These are phyloP conservation scores for Candida ipomoeae DNA, from an alignment of 805 yeast genomes.

Conservation along the genomic window DNA sequence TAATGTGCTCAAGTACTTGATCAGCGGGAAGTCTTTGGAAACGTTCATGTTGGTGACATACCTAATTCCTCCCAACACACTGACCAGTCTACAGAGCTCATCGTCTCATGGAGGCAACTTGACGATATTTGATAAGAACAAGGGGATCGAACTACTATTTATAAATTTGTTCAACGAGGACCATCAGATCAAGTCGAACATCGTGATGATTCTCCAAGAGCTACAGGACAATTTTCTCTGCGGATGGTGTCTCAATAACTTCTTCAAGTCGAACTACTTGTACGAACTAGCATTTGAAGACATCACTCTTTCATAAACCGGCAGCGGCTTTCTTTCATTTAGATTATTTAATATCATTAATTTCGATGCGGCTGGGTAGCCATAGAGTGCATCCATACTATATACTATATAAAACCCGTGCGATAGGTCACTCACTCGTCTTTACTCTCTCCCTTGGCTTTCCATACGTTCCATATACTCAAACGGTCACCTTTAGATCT, in stretches of 20 bases:
- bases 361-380: neutral
- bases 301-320: constrained; percentile 14
- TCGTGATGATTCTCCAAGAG: constrained; percentile 41
- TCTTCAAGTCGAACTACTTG: constrained; percentile 33
- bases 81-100: constrained; percentile 35
- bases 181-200: constrained; percentile 35
- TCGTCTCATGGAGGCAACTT: constrained; percentile 37
- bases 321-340: neutral
- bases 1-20: constrained; percentile 38
- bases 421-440: neutral
- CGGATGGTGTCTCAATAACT: constrained; percentile 42
- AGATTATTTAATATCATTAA: neutral
- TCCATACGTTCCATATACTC: constrained; percentile 24
- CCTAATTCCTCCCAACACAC: constrained; percentile 38
- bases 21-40: constrained; percentile 40
- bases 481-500: constrained; percentile 55
- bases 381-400: neutral
- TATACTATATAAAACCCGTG: neutral
- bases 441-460: constrained; percentile 5
- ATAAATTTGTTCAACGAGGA: constrained; percentile 41
- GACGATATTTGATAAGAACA: constrained; percentile 42
- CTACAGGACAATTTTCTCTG: constrained; percentile 40
- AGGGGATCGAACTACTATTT: constrained; percentile 40
- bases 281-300: constrained; percentile 40
- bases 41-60: constrained; percentile 37